Evolutionary conservation across 2,329 filamentous ascomycete genomes (phyloP).

Genomic region (Chrysoporthe cubensis): DNA sequence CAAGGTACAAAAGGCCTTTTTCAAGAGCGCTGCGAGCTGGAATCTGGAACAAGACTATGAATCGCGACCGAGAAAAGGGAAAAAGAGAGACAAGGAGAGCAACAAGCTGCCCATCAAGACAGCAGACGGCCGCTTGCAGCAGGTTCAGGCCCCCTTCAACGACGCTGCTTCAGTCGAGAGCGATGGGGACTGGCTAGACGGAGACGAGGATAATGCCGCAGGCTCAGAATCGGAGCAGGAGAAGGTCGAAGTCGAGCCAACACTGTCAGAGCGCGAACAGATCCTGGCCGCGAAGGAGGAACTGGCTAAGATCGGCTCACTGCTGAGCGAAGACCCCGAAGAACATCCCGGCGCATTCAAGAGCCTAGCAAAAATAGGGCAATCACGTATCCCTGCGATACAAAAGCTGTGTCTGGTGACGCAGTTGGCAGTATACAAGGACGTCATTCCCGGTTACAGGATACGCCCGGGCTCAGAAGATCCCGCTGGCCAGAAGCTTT

Average conservation of each 20-base stretch:
- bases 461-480: slow-evolving; percentile 83
- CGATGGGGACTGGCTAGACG: slow-evolving; percentile 67
- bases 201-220: slow-evolving; percentile 57
- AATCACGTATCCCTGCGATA: slow-evolving; percentile 71
- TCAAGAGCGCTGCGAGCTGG: slow-evolving; percentile 80
- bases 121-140: slow-evolving; percentile 72
- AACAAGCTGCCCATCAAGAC: slow-evolving; percentile 87
- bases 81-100: slow-evolving; percentile 73
- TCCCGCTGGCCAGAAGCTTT: slow-evolving; percentile 76
- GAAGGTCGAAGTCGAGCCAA: slow-evolving; percentile 57
- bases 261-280: slow-evolving; percentile 76
- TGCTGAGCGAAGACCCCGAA: slow-evolving; percentile 90
- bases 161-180: slow-evolving; percentile 62
- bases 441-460: slow-evolving; percentile 93
- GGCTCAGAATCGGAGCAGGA: slow-evolving; percentile 45
- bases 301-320: slow-evolving; percentile 77
- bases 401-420: slow-evolving; percentile 86
- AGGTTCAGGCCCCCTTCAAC: slow-evolving; percentile 45
- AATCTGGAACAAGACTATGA: slow-evolving; percentile 93
- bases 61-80: slow-evolving; percentile 72
- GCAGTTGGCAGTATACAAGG: slow-evolving; percentile 89
- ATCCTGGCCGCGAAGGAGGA: slow-evolving; percentile 90
- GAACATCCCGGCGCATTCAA: slow-evolving; percentile 84
- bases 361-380: slow-evolving; percentile 72
- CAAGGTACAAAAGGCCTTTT: slow-evolving; percentile 65